These are phyloP conservation scores for Talaromyces stipitatus DNA, from an alignment of 495 filamentous ascomycete genomes.

Conservation along the genomic window DNA sequence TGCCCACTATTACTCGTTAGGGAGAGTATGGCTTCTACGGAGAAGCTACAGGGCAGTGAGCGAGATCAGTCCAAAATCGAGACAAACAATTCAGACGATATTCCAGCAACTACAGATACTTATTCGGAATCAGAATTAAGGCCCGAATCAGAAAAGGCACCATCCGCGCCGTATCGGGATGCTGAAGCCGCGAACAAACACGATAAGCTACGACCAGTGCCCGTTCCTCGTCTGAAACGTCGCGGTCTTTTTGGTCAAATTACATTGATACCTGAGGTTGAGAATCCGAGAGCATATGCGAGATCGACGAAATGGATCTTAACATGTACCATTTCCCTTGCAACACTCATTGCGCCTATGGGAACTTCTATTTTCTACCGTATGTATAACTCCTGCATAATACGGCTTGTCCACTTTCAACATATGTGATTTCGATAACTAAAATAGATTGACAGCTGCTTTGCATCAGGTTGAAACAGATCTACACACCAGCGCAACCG, in stretches of 20 bases:
- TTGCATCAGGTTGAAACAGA: conserved; percentile 51
- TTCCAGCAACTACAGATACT: neutral
- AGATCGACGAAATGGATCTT: conserved; percentile 61
- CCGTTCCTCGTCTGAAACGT: neutral
- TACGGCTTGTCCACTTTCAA: neutral
- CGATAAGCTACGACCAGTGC: neutral
- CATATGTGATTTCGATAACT: neutral
- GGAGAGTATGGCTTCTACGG: neutral
- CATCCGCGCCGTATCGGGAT: neutral
- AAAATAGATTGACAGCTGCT: conserved; percentile 41
- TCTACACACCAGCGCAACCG: conserved; percentile 45
- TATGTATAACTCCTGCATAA: conserved; percentile 24
- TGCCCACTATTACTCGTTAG: too few species aligned
- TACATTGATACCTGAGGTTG: conserved; percentile 2
- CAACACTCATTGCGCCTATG: conserved; percentile 63
- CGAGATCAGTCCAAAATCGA: neutral
- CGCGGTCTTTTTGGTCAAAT: neutral
- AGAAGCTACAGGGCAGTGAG: neutral
- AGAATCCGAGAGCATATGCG: neutral
- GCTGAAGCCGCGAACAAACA: neutral
- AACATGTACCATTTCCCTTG: conserved; percentile 58
- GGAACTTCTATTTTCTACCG: conserved; percentile 69
- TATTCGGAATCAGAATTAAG: neutral
- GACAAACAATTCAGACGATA: neutral
- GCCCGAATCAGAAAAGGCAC: neutral